A percentile compares a stretch with the other conserved stretches of the same genome.
phyloP scores from a whole-genome alignment of 371 early-diverging fungal genomes.

The Apophysomyces trapeziformis region DNA sequence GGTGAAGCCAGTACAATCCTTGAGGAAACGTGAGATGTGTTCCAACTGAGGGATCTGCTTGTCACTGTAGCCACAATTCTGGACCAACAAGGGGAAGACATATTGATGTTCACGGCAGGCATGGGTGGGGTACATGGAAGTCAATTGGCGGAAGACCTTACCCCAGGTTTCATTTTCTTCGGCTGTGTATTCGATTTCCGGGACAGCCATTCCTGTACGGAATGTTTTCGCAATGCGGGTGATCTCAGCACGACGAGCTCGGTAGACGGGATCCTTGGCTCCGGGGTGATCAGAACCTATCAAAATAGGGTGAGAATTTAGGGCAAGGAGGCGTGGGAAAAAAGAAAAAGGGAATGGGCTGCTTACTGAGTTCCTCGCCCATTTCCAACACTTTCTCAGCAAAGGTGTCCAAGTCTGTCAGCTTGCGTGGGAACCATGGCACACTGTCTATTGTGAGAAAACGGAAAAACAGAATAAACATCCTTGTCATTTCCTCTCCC shows the following conservation, averaged over 20 bases:
- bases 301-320: neutral
- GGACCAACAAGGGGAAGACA: slow-evolving; percentile 87
- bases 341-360: neutral
- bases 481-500: neutral
- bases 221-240: slow-evolving; percentile 85
- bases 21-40: slow-evolving; percentile 89
- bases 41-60: slow-evolving; percentile 92
- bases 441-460: slow-evolving; percentile 40
- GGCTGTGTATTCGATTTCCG: slow-evolving; percentile 84
- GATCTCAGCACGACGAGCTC: slow-evolving; percentile 86
- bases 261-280: slow-evolving; percentile 86
- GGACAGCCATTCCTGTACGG: slow-evolving; percentile 83
- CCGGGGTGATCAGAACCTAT: slow-evolving; percentile 93
- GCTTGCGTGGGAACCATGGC: slow-evolving; percentile 96
- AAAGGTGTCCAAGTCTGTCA: slow-evolving; percentile 92
- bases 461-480: neutral
- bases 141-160: slow-evolving; percentile 80
- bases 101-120: slow-evolving; percentile 94
- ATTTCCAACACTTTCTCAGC: slow-evolving; percentile 92
- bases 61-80: slow-evolving; percentile 91
- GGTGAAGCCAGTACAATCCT: slow-evolving; percentile 96
- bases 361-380: slow-evolving; percentile 82
- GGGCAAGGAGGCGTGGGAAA: neutral
- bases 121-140: slow-evolving; percentile 79
- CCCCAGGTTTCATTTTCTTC: slow-evolving; percentile 89